phyloP scores from a whole-genome alignment of 257 asterid genomes.

The Mentha longifolia region DNA sequence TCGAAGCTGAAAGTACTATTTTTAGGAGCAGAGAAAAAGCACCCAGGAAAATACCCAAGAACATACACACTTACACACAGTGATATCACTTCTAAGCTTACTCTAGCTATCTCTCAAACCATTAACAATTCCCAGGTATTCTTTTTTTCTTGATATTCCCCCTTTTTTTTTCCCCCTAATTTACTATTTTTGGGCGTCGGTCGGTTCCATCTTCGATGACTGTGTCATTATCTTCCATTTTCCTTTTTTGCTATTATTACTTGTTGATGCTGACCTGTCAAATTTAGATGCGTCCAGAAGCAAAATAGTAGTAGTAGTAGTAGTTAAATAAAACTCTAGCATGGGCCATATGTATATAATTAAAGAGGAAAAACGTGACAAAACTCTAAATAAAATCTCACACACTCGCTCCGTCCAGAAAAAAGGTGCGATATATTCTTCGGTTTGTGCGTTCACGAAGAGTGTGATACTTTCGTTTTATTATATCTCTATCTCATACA shows the following conservation, averaged over 20 bases:
- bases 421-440: too few relatives aligned
- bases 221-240: neutral
- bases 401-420: too few relatives aligned
- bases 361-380: too few relatives aligned
- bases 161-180: neutral
- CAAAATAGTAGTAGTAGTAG: too few relatives aligned
- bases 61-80: constrained; percentile 85
- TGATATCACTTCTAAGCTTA: constrained; percentile 76
- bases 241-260: neutral
- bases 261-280: constrained; percentile 5
- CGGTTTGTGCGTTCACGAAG: too few relatives aligned
- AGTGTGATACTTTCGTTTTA: too few relatives aligned
- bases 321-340: too few relatives aligned
- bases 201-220: neutral
- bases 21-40: constrained; percentile 73
- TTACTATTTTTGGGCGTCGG: neutral
- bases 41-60: constrained; percentile 79
- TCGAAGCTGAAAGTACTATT: constrained; percentile 76
- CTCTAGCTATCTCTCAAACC: constrained; percentile 68
- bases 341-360: too few relatives aligned
- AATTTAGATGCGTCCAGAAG: constrained; percentile 8
- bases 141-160: neutral
- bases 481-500: too few relatives aligned
- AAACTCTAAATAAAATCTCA: too few relatives aligned
- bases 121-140: constrained; percentile 46